These are phyloP conservation scores for Mucor piriformis DNA, from an alignment of 371 early-diverging fungal species.

Conservation along the genomic window DNA sequence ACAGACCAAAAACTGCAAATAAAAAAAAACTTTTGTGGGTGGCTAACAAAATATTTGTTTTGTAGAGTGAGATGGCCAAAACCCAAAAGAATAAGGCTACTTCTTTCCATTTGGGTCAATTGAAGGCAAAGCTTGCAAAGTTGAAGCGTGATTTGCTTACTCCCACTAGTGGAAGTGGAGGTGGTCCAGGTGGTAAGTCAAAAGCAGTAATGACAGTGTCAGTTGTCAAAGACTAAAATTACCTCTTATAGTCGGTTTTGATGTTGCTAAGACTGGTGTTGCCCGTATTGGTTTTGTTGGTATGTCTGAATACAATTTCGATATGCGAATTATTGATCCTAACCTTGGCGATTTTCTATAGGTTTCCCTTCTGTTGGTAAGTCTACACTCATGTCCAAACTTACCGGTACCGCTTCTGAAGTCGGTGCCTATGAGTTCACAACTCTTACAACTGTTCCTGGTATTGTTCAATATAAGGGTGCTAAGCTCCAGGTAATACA, in stretches of 20 bases:
- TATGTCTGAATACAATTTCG: no score
- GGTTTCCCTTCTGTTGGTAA: slow-evolving; percentile 99
- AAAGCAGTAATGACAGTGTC: background rate
- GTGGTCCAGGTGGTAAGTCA: slow-evolving; percentile 68
- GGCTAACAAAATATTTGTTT: background rate
- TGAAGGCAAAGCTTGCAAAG: slow-evolving; percentile 99
- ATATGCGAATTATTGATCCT: no score
- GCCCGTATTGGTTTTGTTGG: slow-evolving; percentile 94
- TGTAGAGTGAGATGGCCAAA: slow-evolving; percentile 67
- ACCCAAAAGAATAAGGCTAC: slow-evolving; percentile 92
- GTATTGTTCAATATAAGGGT: slow-evolving; percentile 96
- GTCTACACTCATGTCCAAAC: slow-evolving; percentile 95
- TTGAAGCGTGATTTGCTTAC: slow-evolving; percentile 91
- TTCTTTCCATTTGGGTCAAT: slow-evolving; percentile 96
- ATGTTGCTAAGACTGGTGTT: slow-evolving; percentile 96
- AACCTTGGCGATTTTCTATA: slow-evolving; percentile 34
- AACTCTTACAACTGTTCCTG: slow-evolving; percentile 98
- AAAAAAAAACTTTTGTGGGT: background rate
- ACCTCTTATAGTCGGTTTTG: slow-evolving; percentile 78
- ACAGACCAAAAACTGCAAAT: slow-evolving; percentile 43
- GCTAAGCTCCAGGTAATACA: slow-evolving; percentile 81
- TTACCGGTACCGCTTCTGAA: slow-evolving; percentile 98
- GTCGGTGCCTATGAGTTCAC: slow-evolving; percentile 99
- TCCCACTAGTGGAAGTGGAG: slow-evolving; percentile 82
- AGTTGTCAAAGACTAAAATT: background rate